Evolutionary conservation across 306 rosid species (phyloP).

Genomic region (Heteromeles arbutifolia): DNA sequence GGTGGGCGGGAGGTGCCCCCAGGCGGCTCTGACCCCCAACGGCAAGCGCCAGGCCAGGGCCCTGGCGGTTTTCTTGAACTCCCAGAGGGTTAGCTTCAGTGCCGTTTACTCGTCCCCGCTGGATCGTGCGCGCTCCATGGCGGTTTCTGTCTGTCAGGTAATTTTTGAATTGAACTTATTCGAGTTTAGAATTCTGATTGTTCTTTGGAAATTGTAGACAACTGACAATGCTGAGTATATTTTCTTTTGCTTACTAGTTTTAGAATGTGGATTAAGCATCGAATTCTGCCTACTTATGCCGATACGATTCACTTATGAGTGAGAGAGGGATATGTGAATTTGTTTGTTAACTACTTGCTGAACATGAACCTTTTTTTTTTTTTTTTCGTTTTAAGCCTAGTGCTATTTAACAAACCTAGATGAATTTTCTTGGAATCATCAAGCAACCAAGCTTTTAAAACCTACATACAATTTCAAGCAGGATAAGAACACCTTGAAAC

Average conservation of each 20-base stretch:
- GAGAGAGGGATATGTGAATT: neutral
- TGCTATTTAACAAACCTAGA: neutral
- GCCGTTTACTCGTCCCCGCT: conserved; percentile 72
- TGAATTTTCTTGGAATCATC: neutral
- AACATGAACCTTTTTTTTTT: neutral
- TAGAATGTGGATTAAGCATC: neutral
- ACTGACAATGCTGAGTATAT: neutral
- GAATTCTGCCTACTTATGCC: neutral
- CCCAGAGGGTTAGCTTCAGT: conserved; percentile 71
- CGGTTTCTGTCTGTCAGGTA: conserved; percentile 70
- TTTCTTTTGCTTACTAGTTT: neutral
- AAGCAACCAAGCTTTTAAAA: no score
- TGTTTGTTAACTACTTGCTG: neutral
- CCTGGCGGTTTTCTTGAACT: conserved; percentile 80
- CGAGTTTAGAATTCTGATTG: neutral
- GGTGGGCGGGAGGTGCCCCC: conserved; percentile 66
- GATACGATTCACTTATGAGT: neutral
- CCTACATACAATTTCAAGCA: neutral
- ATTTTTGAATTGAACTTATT: neutral
- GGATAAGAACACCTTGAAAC: neutral
- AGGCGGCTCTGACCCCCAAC: conserved; percentile 51
- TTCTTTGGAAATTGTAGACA: neutral
- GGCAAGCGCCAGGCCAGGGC: conserved; percentile 95
- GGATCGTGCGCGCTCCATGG: conserved; percentile 83
- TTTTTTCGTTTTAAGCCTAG: neutral